Evolutionary conservation across 441 rosid genomes (phyloP).

Genomic region (Gossypium aridum): DNA sequence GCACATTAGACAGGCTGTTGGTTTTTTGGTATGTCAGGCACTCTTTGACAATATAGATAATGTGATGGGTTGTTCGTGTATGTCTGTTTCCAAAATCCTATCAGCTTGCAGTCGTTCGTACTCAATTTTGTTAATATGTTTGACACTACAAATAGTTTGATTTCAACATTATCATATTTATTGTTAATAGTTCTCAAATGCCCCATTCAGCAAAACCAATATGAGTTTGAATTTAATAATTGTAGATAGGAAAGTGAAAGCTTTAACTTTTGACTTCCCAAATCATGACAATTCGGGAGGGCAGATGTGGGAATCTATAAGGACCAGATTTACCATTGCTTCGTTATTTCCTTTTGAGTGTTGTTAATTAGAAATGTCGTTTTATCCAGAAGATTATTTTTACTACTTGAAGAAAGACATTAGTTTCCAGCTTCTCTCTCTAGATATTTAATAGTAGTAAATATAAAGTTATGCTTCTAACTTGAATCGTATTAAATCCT

Average conservation of each 20-base stretch:
- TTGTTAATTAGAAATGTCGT: not conserved
- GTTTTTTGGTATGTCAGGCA: slow-evolving; percentile 72
- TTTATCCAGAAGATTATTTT: not conserved
- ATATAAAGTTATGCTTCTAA: not conserved
- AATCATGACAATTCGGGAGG: not conserved
- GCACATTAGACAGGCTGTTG: slow-evolving; percentile 97
- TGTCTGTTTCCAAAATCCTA: not conserved
- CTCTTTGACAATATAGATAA: not conserved
- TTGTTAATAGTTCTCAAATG: not conserved
- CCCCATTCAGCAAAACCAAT: not conserved
- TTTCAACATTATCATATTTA: not conserved
- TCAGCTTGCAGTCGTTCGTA: not conserved
- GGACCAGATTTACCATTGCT: not conserved
- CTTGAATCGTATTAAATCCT: slow-evolving; percentile 2
- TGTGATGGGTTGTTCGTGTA: not conserved
- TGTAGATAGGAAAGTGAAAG: not conserved
- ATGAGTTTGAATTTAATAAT: not conserved
- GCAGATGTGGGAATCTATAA: not conserved
- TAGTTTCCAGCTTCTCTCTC: not conserved
- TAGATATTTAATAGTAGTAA: not conserved
- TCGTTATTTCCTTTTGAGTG: not conserved
- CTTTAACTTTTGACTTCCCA: not conserved
- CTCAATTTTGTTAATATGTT: not conserved
- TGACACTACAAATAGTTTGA: not conserved
- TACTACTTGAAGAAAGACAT: not conserved